Evolutionary conservation across 352 stramenopile species (phyloP), one percentile per base, ranked within the genome.

Genomic region (Thraustochytrium striatum): DNA sequence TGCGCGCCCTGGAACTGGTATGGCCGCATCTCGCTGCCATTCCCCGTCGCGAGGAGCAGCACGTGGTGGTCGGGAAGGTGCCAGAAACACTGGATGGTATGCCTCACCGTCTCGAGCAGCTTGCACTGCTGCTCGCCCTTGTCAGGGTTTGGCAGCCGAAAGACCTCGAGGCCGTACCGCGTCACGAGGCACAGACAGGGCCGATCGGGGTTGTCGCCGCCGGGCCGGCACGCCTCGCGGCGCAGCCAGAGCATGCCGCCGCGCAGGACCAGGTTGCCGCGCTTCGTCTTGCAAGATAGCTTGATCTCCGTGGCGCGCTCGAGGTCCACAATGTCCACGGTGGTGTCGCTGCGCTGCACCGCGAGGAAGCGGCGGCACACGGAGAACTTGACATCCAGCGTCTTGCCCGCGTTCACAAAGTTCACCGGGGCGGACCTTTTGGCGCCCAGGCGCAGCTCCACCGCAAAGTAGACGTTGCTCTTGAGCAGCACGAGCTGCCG

Each of bases 401-500:
- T 38, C 21, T 30, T 30, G 3, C 65, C 65, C n/a, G 65, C 44
- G 35, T 75, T 39, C 11, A 75, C 65, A 25, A 75, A 75, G 11
- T 75, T 75, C 32, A 75, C 41, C 25, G 65, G 65, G n/a, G 65
- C 11, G 11, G 65, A 75, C 13, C 58, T 9, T 7, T 61, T 61
- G n/a, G 65, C 65, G 44, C 65, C 65, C 58, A 62, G 44, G 13
- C 32, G 3, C 19, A 75, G 65, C 16, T 61, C 43, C 41, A 75
- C 2, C 32, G 65, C n/a, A 30, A 61, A 75, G 50, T 75, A 75
- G 3, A 75, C 65, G 30, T 75, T 75, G 0, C 61, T 75, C 47
- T 75, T 75, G 41, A 75, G 65, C 19, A 75, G 50, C 43, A 75
- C 65, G 5, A 75, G 65, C 65, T 75, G 65, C 50, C 52, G 30